Base-by-base conservation (phyloP, 306 rosid genomes). In the Cercis canadensis region DNA sequence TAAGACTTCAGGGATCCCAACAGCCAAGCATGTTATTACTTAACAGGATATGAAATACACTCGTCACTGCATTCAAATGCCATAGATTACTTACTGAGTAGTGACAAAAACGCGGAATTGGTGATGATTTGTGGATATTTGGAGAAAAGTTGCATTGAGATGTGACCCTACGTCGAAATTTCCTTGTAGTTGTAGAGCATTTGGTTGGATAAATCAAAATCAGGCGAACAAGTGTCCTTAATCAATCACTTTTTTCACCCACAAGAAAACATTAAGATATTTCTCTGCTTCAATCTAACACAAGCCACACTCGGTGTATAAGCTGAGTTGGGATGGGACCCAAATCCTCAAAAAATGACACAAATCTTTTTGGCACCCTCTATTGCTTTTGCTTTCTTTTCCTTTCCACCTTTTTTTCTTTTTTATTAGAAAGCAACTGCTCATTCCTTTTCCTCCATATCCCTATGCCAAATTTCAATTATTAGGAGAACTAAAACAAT, bases 271-370 rank as follows among this genome's bases (percentile, higher is more conserved):
- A 52, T 19, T 2, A 0, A 84, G 96, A 88, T 88, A 88, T 88
- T 85, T 91, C 73, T 13, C 6, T 52, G 61, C 62, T 31, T 62
- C 56, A 63, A 74, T 75, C 75, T 52, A 87, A 75, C 67, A 45
- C 16, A 79, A 81, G 84, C 87, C 92, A 81, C 93, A 78, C 54
- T 45, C 73, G 73, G 36, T 67, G 81, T n/a, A 77, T 60, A 72
- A 67, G 65, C 68, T 76, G 83, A 80, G 87, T 59, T 76, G 80
- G n/a, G 55, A 70, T 79, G 83, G 92, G 91, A 68, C 85, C 94
- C 84, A 60, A 57, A 79, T 51, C 52, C 74, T 54, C n/a, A 60
- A 64, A 69, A 69, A 61, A 75, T 80, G 84, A 81, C 85, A 72
- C 49, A 37, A 55, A 69, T 59, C 67, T 51, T 74, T 80, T 81